Evolutionary conservation across 176 grass and related monocot species (phyloP), one percentile per base, ranked within the genome.

Genomic region (Bolboschoenus planiculmis): DNA sequence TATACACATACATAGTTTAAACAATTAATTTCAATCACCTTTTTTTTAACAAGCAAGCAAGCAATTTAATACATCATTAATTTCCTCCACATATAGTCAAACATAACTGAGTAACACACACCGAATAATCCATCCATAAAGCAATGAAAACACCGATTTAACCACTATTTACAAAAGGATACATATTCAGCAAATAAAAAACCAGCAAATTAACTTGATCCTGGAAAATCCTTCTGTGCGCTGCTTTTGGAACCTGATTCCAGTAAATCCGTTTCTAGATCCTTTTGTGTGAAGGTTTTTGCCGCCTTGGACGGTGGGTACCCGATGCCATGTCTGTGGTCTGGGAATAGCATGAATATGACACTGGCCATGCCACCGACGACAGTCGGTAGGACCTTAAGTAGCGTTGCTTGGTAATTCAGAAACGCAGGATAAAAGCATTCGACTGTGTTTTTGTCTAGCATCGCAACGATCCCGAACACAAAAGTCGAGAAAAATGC

Each of bases 381-480:
- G 1, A 90, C 72, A 8, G 90, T 62, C 7, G 93, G 93, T n/a
- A 95, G 76, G 58, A 89, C 84, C 88, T 81, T 81, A 70, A 89
- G 80, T 47, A 95, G 15, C 1, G 51, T 48, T 79, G 83, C 86
- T 88, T 90, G 84, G 29, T 90, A 73, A 3, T 37, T 16, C 42
- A 47, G 31, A 54, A 92, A 85, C 67, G 47, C 56, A 36, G 93
- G 90, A 79, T 92, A 95, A 85, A 92, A 95, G 84, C 93, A 95
- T 21, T 78, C 66, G 20, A 95, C 90, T 10, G 90, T 92, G 82
- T 95, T 87, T 80, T 84, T 79, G 81, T 95, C 90, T 3, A 90
- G 88, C 79, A 95, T 63, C 20, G 88, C 79, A 70, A 95, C 77
- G 7, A 85, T 84, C 26, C 77, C 90, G 66, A 95, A 90, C 39